Conservation (phyloP, 2,329 filamentous ascomycete genomes). For the Colletotrichum neosansevieriae region DNA sequence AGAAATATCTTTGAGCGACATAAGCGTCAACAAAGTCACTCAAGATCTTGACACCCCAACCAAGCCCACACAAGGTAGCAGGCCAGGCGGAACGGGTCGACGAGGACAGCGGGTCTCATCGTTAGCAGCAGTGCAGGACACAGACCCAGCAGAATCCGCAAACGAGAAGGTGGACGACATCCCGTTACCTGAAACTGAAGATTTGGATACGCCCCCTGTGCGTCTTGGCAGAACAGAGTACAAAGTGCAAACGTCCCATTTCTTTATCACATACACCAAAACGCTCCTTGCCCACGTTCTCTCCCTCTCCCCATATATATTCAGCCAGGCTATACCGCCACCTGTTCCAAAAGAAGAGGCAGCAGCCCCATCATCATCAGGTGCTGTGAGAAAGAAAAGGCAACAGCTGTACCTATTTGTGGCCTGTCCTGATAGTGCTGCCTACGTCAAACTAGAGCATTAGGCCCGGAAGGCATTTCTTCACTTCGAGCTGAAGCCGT, state of each 20-base stretch:
- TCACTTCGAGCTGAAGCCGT: not conserved
- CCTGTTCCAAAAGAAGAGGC: not conserved
- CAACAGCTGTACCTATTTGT: not conserved
- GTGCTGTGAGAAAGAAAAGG: not conserved
- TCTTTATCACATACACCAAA: not conserved
- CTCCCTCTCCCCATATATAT: not conserved
- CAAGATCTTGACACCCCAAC: not conserved
- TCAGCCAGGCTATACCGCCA: not conserved
- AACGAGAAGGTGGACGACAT: not conserved
- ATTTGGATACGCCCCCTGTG: not conserved
- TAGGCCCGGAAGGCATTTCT: not conserved
- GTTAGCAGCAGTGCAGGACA: not conserved
- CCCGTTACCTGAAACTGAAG: not conserved
- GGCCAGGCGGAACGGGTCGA: not conserved
- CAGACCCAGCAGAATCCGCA: not conserved
- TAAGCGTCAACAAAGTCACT: not conserved
- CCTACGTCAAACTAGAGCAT: not conserved
- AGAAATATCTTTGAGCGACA: not conserved
- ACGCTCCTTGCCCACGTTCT: not conserved
- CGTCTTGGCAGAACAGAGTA: not conserved
- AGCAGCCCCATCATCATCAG: not conserved
- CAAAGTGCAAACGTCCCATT: constrained; percentile 3
- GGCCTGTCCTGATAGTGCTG: constrained; percentile 1
- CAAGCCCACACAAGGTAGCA: not conserved
- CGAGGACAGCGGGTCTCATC: not conserved